phyloP scores from a whole-genome alignment of 106 monocot genomes.

The Dioscorea alata region DNA sequence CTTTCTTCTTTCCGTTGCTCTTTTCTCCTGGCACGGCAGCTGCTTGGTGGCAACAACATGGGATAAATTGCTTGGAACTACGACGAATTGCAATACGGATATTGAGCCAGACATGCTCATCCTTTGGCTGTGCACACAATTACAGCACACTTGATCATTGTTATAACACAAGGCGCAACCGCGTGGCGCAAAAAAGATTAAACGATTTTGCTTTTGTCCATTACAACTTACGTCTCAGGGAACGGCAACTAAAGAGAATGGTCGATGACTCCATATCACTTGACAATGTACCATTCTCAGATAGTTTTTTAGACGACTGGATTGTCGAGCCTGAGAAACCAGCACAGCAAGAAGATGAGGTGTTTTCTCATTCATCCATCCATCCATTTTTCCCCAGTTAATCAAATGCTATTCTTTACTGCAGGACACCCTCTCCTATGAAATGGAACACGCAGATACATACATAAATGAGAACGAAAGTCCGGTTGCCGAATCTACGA shows the following conservation, averaged over 20 bases:
- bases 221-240: conserved; percentile 45
- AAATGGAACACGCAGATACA: conserved; percentile 11
- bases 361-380: neutral
- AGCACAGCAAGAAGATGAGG: conserved; percentile 26
- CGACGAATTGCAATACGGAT: conserved; percentile 50
- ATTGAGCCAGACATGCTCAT: conserved; percentile 53
- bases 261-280: conserved; percentile 14
- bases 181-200: conserved; percentile 26
- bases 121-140: conserved; percentile 23
- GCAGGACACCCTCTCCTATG: conserved; percentile 23
- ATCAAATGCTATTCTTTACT: neutral
- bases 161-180: conserved; percentile 21
- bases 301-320: conserved; percentile 39
- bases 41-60: conserved; percentile 74
- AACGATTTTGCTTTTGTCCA: conserved; percentile 35
- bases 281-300: conserved; percentile 14
- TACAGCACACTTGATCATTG: conserved; percentile 32
- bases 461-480: conserved; percentile 13
- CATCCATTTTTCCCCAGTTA: neutral
- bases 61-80: conserved; percentile 50
- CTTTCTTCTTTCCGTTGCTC: no score
- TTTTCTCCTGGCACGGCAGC: no score
- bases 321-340: conserved; percentile 19
- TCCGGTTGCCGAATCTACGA: conserved; percentile 3
- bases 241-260: conserved; percentile 21